Conservation (phyloP, 345 rosid species). For the Syzygium jambos region DNA sequence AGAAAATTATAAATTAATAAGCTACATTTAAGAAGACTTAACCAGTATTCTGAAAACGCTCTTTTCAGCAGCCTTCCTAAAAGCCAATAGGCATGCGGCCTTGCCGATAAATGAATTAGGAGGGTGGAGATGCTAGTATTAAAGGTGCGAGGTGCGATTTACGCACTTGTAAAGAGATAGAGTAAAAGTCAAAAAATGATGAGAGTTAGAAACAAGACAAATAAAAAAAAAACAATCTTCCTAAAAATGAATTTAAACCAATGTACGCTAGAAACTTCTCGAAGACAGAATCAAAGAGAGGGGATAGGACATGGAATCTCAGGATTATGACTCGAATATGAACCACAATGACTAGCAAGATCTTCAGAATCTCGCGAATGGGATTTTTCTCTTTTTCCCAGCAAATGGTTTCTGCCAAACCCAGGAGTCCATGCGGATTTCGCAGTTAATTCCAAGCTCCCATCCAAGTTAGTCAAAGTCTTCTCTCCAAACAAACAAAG, state of each 20-base stretch:
- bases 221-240: not conserved
- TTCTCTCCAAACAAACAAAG: not conserved
- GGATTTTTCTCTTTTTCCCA: not conserved
- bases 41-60: not conserved
- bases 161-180: too few relatives aligned
- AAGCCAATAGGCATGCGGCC: not conserved
- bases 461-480: not conserved
- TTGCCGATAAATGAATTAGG: too few relatives aligned
- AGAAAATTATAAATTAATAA: not conserved
- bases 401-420: not conserved
- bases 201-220: too few relatives aligned
- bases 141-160: too few relatives aligned
- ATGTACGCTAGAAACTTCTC: not conserved
- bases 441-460: not conserved
- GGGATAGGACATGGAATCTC: not conserved
- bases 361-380: not conserved
- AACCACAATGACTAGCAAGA: not conserved
- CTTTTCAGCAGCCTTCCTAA: not conserved
- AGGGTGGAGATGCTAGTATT: too few relatives aligned
- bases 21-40: not conserved
- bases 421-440: not conserved
- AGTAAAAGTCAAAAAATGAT: too few relatives aligned
- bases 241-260: not conserved
- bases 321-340: not conserved
- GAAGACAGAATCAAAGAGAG: not conserved